These are phyloP conservation scores for Cucurbita argyrosperma DNA, from an alignment of 306 rosid species.

Conservation along the genomic window DNA sequence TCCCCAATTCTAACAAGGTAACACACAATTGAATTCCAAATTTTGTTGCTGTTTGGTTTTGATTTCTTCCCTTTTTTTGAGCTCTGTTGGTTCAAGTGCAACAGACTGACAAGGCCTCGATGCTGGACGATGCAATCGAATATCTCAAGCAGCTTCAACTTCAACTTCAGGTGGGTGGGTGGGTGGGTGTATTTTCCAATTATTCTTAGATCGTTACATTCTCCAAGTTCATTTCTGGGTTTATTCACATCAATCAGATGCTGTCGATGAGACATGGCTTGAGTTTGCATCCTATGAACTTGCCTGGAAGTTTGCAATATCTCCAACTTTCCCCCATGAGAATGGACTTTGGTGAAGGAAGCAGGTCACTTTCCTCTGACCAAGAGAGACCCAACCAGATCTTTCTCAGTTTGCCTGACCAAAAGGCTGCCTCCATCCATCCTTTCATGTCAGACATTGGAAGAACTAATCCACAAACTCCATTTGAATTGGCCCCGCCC, in stretches of 20 bases:
- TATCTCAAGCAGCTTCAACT: slow-evolving; percentile 98
- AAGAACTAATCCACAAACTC: slow-evolving; percentile 24
- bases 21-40: not conserved
- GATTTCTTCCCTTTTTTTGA: not conserved
- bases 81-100: slow-evolving; percentile 1
- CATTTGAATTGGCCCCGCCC: slow-evolving; percentile 35
- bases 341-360: slow-evolving; percentile 42
- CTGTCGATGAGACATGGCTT: slow-evolving; percentile 74
- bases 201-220: not conserved
- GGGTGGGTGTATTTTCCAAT: slow-evolving; percentile 1
- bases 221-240: not conserved
- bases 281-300: slow-evolving; percentile 67
- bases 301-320: slow-evolving; percentile 40
- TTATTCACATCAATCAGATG: slow-evolving; percentile 39
- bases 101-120: slow-evolving; percentile 94
- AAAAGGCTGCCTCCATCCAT: slow-evolving; percentile 26
- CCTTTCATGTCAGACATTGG: slow-evolving; percentile 26
- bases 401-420: slow-evolving; percentile 24
- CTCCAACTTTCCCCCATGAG: slow-evolving; percentile 35
- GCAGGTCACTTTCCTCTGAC: slow-evolving; percentile 29
- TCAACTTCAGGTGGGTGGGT: slow-evolving; percentile 57
- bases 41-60: not conserved
- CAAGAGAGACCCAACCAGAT: slow-evolving; percentile 42
- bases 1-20: slow-evolving; percentile 95
- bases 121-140: slow-evolving; percentile 96